phyloP scores from a whole-genome alignment of 805 yeast genomes.

The Candida morakotiae region DNA sequence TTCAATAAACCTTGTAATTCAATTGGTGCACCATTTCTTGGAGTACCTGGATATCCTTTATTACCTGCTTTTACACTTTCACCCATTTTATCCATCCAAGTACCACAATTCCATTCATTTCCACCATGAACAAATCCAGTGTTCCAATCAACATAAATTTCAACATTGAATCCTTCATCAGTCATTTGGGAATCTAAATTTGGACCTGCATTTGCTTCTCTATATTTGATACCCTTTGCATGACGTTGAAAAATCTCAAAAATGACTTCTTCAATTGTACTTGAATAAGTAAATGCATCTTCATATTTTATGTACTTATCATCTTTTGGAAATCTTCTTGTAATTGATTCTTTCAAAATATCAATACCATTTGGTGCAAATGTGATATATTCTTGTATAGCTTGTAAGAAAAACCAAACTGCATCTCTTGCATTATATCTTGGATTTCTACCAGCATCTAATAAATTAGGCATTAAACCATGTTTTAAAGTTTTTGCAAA shows the following conservation, averaged over 20 bases:
- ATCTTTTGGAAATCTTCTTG: slow-evolving; percentile 84
- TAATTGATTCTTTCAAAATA: slow-evolving; percentile 67
- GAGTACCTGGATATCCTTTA: slow-evolving; percentile 95
- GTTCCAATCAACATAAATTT: slow-evolving; percentile 77
- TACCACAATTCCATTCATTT: slow-evolving; percentile 89
- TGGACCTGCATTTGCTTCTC: slow-evolving; percentile 95
- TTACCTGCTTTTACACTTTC: slow-evolving; percentile 80
- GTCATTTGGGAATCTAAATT: slow-evolving; percentile 87
- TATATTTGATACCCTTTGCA: slow-evolving; percentile 78
- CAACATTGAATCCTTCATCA: slow-evolving; percentile 87
- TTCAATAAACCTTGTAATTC: slow-evolving; percentile 88
- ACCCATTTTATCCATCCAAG: slow-evolving; percentile 99
- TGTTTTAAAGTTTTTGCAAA: slow-evolving; percentile 92
- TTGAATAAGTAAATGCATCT: slow-evolving; percentile 74
- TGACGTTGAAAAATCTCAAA: slow-evolving; percentile 84
- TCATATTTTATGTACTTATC: slow-evolving; percentile 70
- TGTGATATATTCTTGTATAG: slow-evolving; percentile 76
- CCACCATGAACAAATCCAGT: slow-evolving; percentile 92
- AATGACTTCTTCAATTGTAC: slow-evolving; percentile 70
- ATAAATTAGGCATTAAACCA: slow-evolving; percentile 88
- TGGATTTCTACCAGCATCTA: slow-evolving; percentile 92
- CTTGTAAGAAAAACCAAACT: slow-evolving; percentile 88
- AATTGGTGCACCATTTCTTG: slow-evolving; percentile 94
- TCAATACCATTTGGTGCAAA: slow-evolving; percentile 64
- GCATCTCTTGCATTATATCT: slow-evolving; percentile 96